A percentile compares a stretch with the other conserved stretches of the same genome.
Evolutionary conservation across 306 rosid genomes (phyloP).

Genomic region (Dicorynia guianensis): DNA sequence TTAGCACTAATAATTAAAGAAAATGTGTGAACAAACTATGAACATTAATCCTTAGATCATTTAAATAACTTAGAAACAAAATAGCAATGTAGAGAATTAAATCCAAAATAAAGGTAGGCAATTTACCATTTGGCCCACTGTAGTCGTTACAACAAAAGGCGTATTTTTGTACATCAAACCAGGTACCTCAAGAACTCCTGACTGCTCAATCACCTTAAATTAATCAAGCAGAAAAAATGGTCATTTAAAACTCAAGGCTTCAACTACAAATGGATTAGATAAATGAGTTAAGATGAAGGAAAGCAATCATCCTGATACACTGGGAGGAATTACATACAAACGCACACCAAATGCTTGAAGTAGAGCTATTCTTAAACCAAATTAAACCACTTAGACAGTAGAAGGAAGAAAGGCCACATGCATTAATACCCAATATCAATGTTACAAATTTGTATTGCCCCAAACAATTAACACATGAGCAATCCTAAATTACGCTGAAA

Average conservation of each 20-base stretch:
- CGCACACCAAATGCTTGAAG: conserved; percentile 14
- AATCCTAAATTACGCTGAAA: not conserved
- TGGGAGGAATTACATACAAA: not conserved
- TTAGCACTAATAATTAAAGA: conserved; percentile 1
- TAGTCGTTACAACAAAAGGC: conserved; percentile 80
- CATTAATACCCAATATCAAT: not conserved
- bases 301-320: conserved; percentile 1
- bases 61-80: conserved; percentile 24
- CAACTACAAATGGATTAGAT: conserved; percentile 1
- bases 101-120: conserved; percentile 22
- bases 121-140: conserved; percentile 90
- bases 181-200: conserved; percentile 68
- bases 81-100: conserved; percentile 5
- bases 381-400: conserved; percentile 32
- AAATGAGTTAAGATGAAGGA: conserved; percentile 29
- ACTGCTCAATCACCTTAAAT: conserved; percentile 60
- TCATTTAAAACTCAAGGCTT: conserved; percentile 11
- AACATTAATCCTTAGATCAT: conserved; percentile 7
- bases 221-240: not conserved
- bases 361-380: conserved; percentile 3
- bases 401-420: conserved; percentile 30
- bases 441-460: too few species aligned
- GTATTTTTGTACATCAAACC: conserved; percentile 54
- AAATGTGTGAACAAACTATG: conserved; percentile 4
- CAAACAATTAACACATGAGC: too few species aligned